Percentiles rank a stretch among this genome's conserved stretches.
Conservation (phyloP, 345 rosid species). For the Eucalyptus melliodora region DNA sequence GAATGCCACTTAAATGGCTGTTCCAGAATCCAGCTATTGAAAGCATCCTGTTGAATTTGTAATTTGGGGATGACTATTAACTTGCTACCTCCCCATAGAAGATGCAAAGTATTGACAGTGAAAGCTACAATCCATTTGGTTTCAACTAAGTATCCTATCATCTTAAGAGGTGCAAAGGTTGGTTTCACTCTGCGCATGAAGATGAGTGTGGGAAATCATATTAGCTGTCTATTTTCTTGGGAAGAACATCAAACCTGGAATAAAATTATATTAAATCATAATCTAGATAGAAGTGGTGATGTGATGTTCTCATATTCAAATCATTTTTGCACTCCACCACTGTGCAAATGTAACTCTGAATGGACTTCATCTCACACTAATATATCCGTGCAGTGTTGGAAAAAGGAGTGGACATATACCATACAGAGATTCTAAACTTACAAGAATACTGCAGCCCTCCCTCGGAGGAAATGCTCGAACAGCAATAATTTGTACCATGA, state of each 20-base stretch:
- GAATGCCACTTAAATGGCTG: neutral
- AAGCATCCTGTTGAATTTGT: neutral
- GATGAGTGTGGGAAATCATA: neutral
- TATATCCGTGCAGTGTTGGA: constrained; percentile 57
- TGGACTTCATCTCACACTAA: neutral
- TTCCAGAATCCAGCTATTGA: neutral
- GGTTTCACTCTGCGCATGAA: neutral
- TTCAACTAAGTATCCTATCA: neutral
- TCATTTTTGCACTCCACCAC: neutral
- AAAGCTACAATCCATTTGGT: neutral
- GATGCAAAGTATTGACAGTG: neutral
- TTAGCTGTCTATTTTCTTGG: neutral
- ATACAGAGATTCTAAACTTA: constrained; percentile 94
- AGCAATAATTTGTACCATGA: constrained; percentile 88
- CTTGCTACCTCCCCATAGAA: neutral
- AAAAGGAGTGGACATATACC: constrained; percentile 63
- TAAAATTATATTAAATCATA: neutral
- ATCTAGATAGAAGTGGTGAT: neutral
- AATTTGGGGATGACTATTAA: neutral
- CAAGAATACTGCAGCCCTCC: constrained; percentile 88
- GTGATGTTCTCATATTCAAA: neutral
- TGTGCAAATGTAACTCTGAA: neutral
- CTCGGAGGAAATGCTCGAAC: constrained; percentile 99
- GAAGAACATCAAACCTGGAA: neutral
- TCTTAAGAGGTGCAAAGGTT: neutral